Evolutionary conservation across 1,139 yeast species (phyloP).

Genomic region (Sugiyamaella sp.): DNA sequence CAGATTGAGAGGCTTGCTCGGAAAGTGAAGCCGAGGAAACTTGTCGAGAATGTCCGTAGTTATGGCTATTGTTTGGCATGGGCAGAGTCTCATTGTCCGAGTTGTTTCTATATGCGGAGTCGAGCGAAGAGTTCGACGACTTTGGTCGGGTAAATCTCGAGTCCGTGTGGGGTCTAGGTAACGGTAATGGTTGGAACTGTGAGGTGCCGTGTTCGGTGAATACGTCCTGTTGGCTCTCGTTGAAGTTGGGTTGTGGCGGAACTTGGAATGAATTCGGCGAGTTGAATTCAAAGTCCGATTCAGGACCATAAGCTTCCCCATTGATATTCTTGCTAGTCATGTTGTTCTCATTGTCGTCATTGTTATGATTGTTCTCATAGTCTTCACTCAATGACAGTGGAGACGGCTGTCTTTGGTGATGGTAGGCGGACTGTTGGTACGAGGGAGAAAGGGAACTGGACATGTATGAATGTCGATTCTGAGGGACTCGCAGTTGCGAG

Average conservation of each 20-base stretch:
- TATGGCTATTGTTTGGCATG: neutral
- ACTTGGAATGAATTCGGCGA: neutral
- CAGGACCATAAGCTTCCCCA: neutral
- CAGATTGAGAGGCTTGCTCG: conserved; percentile 33
- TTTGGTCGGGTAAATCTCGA: conserved; percentile 7
- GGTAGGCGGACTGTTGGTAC: neutral
- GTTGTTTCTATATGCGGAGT: conserved; percentile 2
- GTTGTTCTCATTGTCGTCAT: neutral
- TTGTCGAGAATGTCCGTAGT: conserved; percentile 5
- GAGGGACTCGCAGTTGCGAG: neutral
- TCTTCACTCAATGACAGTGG: conserved; percentile 8
- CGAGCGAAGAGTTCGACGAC: conserved; percentile 5
- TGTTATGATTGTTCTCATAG: neutral
- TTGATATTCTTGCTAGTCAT: neutral
- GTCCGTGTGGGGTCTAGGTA: conserved; percentile 6
- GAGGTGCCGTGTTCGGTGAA: neutral
- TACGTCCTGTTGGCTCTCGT: neutral
- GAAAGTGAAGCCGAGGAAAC: conserved; percentile 28
- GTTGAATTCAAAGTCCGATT: neutral
- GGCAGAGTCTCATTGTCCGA: conserved; percentile 6
- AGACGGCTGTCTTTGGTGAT: conserved; percentile 11
- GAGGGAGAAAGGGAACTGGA: conserved; percentile 3
- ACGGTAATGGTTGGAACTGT: conserved; percentile 4
- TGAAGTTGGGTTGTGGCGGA: conserved; percentile 1
- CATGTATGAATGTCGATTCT: neutral